Base-by-base conservation (phyloP, 1,139 yeast species). In the Candida tropicalis region DNA sequence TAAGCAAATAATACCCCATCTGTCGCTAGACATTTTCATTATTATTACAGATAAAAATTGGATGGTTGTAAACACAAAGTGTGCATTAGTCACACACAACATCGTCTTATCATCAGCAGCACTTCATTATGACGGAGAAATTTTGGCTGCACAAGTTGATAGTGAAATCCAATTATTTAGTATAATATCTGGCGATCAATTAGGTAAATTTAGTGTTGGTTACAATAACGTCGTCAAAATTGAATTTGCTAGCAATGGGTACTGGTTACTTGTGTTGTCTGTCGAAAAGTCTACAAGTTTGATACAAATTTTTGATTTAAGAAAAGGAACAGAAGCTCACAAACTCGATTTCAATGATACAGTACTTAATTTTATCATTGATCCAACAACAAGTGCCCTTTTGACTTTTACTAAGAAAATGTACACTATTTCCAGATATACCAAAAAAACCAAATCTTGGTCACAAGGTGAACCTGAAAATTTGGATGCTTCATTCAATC, bases 51-150 rank as follows among this genome's bases (percentile, higher is more conserved):
- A 13, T 2, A 23, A 38, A 3, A 28, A 36, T 12, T 49, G 44
- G 48, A 24, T 38, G 11, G 32, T 49, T 1, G 24, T 36, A 5
- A 35, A 42, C 20, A 34, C 38, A 5, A 25, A 25, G 5, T 29
- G 24, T 3, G 34, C 38, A 15, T 37, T 45, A 17, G 28, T 41
- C 2, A 38, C 33, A 6, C 16, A 40, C 34, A 15, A 28, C 5
- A 12, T 27, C 12, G 22, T 26, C 8, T 36, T 26, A 10, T 8
- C 20, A 5, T 22, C 8, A 18, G 74, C 71, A 17, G 76, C 63
- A 28, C 65, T 84, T 23, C 93, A 85, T 53, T 79, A 79, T 3
- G 93, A 85, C 59, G 93, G 93, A 11, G 74, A 76, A 3, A 60
- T 85, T 16, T 54, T 82, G 4, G 86, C 82, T 0, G 56, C 78